Conservation (phyloP, 371 early-diverging fungal genomes). For the Rhizopus arrhizus region DNA sequence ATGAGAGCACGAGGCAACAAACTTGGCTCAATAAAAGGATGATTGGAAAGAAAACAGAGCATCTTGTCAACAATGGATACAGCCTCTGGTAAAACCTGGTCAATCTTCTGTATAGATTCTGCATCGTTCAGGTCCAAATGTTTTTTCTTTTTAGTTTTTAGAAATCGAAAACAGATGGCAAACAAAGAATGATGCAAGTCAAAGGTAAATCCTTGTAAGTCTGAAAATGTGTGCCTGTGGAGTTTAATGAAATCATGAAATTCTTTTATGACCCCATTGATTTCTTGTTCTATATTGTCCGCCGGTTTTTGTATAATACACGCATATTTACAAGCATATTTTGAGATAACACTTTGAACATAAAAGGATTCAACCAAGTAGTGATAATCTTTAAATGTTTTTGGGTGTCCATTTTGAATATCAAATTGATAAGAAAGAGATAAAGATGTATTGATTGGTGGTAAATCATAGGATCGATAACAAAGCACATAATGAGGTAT, state of each 20-base stretch:
- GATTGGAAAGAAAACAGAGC: slow-evolving; percentile 4
- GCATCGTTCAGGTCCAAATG: slow-evolving; percentile 20
- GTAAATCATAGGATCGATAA: slow-evolving; percentile 24
- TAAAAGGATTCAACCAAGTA: slow-evolving; percentile 43
- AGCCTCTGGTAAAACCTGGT: slow-evolving; percentile 4
- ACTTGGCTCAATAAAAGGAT: neutral
- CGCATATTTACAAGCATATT: slow-evolving; percentile 5
- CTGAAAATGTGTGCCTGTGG: slow-evolving; percentile 4
- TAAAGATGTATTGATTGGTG: slow-evolving; percentile 20
- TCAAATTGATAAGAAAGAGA: slow-evolving; percentile 33
- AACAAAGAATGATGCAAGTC: slow-evolving; percentile 13
- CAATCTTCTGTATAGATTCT: slow-evolving; percentile 4
- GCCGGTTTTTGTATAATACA: neutral
- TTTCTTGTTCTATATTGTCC: neutral
- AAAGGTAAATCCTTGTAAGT: slow-evolving; percentile 19
- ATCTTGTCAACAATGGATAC: slow-evolving; percentile 7
- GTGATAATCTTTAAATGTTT: slow-evolving; percentile 26
- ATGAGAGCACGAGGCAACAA: slow-evolving; percentile 19
- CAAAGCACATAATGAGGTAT: slow-evolving; percentile 16
- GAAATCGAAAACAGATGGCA: slow-evolving; percentile 14
- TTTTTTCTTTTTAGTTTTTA: neutral
- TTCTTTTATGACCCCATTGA: slow-evolving; percentile 3
- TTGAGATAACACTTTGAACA: slow-evolving; percentile 26
- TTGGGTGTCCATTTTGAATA: slow-evolving; percentile 25
- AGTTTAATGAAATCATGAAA: slow-evolving; percentile 17